Conservation (phyloP, 331 rosid genomes). For the Quercus phellos region DNA sequence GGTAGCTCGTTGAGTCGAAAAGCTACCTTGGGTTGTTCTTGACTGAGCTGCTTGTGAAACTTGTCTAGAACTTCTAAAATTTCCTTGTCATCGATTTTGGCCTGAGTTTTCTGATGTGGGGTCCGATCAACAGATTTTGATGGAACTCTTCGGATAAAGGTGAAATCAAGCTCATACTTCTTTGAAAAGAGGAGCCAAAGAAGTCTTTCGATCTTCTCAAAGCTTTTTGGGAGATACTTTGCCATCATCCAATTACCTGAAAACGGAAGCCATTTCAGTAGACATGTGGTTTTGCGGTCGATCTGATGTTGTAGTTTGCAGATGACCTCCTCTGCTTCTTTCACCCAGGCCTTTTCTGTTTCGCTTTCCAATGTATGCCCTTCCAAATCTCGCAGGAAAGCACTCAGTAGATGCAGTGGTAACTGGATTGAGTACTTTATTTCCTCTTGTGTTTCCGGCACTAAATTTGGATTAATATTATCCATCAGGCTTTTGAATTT, state of each 20-base stretch:
- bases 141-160: neutral
- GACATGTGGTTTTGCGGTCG: no score
- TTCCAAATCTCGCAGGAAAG: constrained; percentile 7
- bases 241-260: neutral
- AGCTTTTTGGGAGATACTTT: neutral
- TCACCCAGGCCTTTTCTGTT: constrained; percentile 6
- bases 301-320: neutral
- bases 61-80: neutral
- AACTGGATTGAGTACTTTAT: neutral
- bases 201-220: no score
- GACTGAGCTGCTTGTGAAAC: no score
- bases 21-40: no score
- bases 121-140: neutral
- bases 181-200: no score
- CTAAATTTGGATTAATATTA: no score
- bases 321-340: neutral
- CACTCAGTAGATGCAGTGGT: neutral
- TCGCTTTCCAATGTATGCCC: neutral
- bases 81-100: neutral
- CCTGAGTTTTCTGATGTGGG: neutral
- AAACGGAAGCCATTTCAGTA: no score
- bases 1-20: neutral
- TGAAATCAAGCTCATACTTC: no score
- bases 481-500: no score
- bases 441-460: neutral